Base-by-base conservation (phyloP, 2,329 filamentous ascomycete species). In the Alternaria conjuncta region DNA sequence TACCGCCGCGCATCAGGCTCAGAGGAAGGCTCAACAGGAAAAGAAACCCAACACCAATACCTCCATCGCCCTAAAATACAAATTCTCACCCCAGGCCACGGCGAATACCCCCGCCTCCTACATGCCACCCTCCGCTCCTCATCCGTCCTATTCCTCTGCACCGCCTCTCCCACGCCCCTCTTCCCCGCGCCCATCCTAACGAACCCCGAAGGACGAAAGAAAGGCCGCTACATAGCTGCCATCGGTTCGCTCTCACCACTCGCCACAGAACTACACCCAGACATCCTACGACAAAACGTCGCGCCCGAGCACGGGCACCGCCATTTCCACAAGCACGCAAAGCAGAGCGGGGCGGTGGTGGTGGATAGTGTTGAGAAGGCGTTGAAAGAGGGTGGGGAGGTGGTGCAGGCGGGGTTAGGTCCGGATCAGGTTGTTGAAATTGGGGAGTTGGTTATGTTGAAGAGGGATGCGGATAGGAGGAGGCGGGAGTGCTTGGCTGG, bases 111-210 rank as follows among this genome's bases (percentile, higher is more conserved):
- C 2, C 83, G 92, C 1, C 82, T 96, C 20, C 80, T 94, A 36
- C 90, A 90, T 72, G 87, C 91, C 41, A 88, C 93, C 54, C 84
- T 97, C 55, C 84, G 88, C 41, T 87, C 87, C 9, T 88, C 92
- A 0, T 92, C 96, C 72, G 90, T 92, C 10, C 91, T 98, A 41
- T 96, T 97, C 81, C 95, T 93, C 81, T 97, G 93, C 69, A 97
- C 94, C 2, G 93, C 94, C 0, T 91, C 89, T 1, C 86, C 85
- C 0, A 83, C 86, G 32, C 91, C 92, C 1, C 82, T 97, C 1
- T 98, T 97, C 75, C 91, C 94, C 0, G 84, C 86, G 0, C 81
- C 85, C 11, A 89, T 92, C 64, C 84, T 97, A 55, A 96, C 92
- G 0, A 91, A 86, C 60, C 85, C 87, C 7, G 90, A 92, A 69